Evolutionary conservation across 2,329 filamentous ascomycete species (phyloP).

Genomic region (Fusarium keratoplasticum): DNA sequence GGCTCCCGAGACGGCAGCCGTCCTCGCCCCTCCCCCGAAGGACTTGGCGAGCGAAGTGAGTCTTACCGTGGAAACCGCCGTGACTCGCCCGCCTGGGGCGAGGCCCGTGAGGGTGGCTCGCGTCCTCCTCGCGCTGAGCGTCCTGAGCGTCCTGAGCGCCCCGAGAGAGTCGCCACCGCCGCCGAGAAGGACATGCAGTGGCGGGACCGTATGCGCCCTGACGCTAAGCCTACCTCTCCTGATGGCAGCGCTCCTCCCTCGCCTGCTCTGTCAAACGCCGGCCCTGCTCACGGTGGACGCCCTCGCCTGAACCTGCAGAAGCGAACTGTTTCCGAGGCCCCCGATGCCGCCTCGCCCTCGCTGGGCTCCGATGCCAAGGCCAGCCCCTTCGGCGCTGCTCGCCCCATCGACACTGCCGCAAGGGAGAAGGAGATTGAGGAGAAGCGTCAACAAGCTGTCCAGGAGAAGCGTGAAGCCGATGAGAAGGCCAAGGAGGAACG

Average conservation of each 20-base stretch:
- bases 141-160: constrained; percentile 80
- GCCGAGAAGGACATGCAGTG: constrained; percentile 95
- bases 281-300: constrained; percentile 67
- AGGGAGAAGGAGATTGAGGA: constrained; percentile 92
- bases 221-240: constrained; percentile 74
- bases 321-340: constrained; percentile 85
- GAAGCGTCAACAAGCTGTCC: constrained; percentile 78
- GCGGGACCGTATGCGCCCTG: constrained; percentile 92
- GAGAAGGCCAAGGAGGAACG: constrained; percentile 86
- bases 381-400: constrained; percentile 92
- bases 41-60: constrained; percentile 69
- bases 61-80: constrained; percentile 71
- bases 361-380: constrained; percentile 78
- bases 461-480: constrained; percentile 87
- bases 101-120: constrained; percentile 79
- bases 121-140: constrained; percentile 79
- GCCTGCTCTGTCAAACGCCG: constrained; percentile 69
- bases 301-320: constrained; percentile 91
- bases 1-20: constrained; percentile 67
- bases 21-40: constrained; percentile 58
- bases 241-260: constrained; percentile 82
- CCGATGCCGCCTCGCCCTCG: constrained; percentile 63
- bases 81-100: constrained; percentile 82
- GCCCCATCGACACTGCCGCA: constrained; percentile 92
- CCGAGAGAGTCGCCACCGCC: constrained; percentile 77